phyloP scores from a whole-genome alignment of 331 rosid species.

The Quercus lobata region DNA sequence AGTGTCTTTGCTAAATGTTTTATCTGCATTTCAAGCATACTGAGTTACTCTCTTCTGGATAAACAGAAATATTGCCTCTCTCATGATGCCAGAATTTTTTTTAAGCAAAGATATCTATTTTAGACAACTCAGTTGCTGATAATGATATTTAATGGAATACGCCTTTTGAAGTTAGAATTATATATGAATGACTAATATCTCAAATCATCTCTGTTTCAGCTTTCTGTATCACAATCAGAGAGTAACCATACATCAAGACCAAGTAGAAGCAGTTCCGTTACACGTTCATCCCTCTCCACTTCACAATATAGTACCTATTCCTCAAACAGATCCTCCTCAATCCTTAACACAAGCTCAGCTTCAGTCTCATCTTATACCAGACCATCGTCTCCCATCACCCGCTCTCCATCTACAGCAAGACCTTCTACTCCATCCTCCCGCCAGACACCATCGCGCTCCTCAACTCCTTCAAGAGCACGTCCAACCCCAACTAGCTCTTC shows the following conservation, averaged over 20 bases:
- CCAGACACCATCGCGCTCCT: slow-evolving; percentile 50
- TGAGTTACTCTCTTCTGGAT: background rate
- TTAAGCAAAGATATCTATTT: background rate
- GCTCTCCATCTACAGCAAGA: slow-evolving; percentile 53
- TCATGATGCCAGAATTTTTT: background rate
- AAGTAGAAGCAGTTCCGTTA: slow-evolving; percentile 85
- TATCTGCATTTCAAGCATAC: background rate
- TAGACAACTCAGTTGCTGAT: background rate
- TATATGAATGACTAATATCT: slow-evolving; percentile 2
- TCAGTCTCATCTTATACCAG: slow-evolving; percentile 90
- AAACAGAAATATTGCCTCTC: background rate
- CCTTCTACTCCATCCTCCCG: slow-evolving; percentile 90
- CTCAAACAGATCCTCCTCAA: slow-evolving; percentile 65
- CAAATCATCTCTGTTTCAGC: slow-evolving; percentile 42
- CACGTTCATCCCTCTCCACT: slow-evolving; percentile 63
- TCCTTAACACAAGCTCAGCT: slow-evolving; percentile 91
- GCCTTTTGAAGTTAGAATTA: background rate
- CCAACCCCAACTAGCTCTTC: slow-evolving; percentile 48
- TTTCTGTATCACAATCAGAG: slow-evolving; percentile 83
- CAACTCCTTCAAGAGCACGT: slow-evolving; percentile 84
- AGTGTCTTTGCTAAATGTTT: background rate
- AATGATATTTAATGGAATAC: background rate
- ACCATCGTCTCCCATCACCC: slow-evolving; percentile 79
- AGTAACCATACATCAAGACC: slow-evolving; percentile 62
- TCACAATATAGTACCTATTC: slow-evolving; percentile 60